phyloP scores from a whole-genome alignment of 192 early-diverging fungal species.

The Kickxella alabastrina region DNA sequence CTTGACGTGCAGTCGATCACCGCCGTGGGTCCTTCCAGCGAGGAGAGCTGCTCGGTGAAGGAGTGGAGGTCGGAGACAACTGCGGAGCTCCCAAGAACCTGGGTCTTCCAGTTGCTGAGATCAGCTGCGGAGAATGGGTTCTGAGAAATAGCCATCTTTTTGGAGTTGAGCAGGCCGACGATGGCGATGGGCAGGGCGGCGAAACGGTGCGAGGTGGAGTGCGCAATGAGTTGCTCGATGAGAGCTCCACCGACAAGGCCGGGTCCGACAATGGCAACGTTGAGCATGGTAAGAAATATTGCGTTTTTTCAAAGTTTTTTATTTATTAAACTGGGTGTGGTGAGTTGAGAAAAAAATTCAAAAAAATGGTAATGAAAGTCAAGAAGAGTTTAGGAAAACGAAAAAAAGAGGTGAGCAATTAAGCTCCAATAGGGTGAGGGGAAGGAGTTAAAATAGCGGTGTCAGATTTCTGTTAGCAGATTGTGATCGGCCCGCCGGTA shows the following conservation, averaged over 20 bases:
- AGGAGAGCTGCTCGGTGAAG: slow-evolving; percentile 57
- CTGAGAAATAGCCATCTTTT: slow-evolving; percentile 59
- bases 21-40: slow-evolving; percentile 57
- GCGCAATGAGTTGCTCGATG: slow-evolving; percentile 69
- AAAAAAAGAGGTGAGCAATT: not conserved
- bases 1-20: slow-evolving; percentile 92
- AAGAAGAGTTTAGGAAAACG: not conserved
- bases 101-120: slow-evolving; percentile 51
- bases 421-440: not conserved
- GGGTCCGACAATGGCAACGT: slow-evolving; percentile 89
- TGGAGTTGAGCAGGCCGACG: slow-evolving; percentile 77
- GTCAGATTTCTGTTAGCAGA: too few relatives aligned
- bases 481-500: too few relatives aligned
- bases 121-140: slow-evolving; percentile 45
- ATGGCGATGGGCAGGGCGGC: slow-evolving; percentile 59
- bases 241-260: slow-evolving; percentile 93
- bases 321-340: too few relatives aligned
- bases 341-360: too few relatives aligned
- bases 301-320: too few relatives aligned
- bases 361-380: too few relatives aligned
- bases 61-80: slow-evolving; percentile 44
- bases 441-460: too few relatives aligned
- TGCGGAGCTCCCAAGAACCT: slow-evolving; percentile 44
- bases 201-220: slow-evolving; percentile 44
- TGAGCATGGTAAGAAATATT: slow-evolving; percentile 50